A percentile compares a stretch with the other conserved stretches of the same genome.
Conservation (phyloP, 768 basidiomycete genomes). For the Hericium rajendrae region DNA sequence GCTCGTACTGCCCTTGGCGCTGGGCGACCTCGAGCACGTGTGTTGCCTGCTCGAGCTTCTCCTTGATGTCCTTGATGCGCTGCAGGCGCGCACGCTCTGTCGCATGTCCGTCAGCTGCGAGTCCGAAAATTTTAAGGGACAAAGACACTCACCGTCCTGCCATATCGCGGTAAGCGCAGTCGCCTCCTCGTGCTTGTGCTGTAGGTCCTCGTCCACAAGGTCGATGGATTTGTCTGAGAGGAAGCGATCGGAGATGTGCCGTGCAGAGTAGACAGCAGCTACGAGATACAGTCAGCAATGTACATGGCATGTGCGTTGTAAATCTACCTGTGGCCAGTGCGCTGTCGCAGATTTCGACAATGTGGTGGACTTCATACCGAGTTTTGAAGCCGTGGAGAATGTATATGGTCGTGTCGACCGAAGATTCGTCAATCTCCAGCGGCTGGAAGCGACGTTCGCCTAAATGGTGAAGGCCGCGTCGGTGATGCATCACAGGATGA, state of each 20-base stretch:
- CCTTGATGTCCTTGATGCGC: conserved; percentile 48
- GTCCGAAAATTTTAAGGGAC: background rate
- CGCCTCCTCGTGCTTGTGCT: conserved; percentile 53
- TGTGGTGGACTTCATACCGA: conserved; percentile 86
- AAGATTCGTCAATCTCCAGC: conserved; percentile 80
- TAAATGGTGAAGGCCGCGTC: no score
- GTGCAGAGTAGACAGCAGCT: conserved; percentile 78
- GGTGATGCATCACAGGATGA: no score
- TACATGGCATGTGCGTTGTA: background rate
- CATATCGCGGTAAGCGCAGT: conserved; percentile 53
- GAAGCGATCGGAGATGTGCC: conserved; percentile 81
- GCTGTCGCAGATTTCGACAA: conserved; percentile 82
- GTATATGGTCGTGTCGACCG: conserved; percentile 73
- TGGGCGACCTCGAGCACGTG: conserved; percentile 83
- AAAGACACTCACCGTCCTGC: conserved; percentile 48
- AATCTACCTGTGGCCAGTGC: conserved; percentile 72
- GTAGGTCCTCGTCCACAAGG: conserved; percentile 77
- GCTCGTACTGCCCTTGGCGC: conserved; percentile 79
- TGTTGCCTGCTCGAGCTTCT: conserved; percentile 66
- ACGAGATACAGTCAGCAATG: background rate
- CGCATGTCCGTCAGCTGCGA: background rate
- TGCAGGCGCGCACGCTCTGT: conserved; percentile 61
- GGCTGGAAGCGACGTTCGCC: conserved; percentile 82
- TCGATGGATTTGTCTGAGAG: conserved; percentile 90
- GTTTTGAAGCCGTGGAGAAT: conserved; percentile 82